phyloP scores from a whole-genome alignment of 441 rosid genomes.

The Lepidium campestre region DNA sequence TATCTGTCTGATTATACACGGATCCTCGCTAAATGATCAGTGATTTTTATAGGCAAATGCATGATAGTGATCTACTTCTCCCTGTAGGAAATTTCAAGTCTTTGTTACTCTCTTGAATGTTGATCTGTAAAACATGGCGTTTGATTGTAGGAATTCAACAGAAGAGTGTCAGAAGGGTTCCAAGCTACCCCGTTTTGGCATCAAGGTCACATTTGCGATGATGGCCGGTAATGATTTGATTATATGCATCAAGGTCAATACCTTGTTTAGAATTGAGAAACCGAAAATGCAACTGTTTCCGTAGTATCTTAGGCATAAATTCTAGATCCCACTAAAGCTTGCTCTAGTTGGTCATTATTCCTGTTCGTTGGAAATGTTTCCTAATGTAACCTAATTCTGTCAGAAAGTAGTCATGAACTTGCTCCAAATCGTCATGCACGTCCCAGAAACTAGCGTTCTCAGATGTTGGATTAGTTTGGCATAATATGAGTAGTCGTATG shows the following conservation, averaged over 20 bases:
- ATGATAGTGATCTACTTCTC: background rate
- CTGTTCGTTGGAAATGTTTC: background rate
- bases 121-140: background rate
- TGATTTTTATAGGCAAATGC: background rate
- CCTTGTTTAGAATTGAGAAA: background rate
- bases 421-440: background rate
- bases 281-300: background rate
- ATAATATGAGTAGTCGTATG: background rate
- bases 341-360: background rate
- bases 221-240: constrained; percentile 62
- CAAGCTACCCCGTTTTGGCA: constrained; percentile 95
- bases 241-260: too few relatives aligned
- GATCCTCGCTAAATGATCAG: background rate
- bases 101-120: background rate
- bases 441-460: background rate
- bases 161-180: constrained; percentile 76
- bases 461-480: background rate
- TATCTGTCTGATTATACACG: background rate
- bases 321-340: background rate
- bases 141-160: constrained; percentile 60
- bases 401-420: background rate
- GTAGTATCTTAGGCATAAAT: background rate
- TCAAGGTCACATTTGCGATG: constrained; percentile 88
- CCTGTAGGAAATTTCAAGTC: background rate
- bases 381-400: background rate